A percentile compares a stretch with the other conserved stretches of the same genome.
These are phyloP conservation scores for Conticribra guillardii DNA, from an alignment of 108 stramenopile species.

Conservation along the genomic window DNA sequence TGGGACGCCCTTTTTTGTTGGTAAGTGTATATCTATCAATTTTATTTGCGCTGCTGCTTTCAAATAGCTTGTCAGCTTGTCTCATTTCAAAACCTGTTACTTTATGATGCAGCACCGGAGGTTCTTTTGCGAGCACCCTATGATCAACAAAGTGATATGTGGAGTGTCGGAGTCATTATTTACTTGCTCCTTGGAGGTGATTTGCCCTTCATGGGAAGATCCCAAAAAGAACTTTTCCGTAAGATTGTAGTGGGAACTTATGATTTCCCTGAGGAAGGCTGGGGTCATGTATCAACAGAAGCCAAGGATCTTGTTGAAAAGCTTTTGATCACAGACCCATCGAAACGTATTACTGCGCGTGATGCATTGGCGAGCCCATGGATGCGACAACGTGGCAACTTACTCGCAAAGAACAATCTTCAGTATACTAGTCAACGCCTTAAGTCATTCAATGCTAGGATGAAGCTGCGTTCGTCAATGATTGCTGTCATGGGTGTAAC, in stretches of 20 bases:
- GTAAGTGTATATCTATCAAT: not conserved
- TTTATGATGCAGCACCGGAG: conserved; percentile 85
- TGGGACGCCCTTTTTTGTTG: conserved; percentile 95
- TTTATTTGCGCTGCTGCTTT: not conserved
- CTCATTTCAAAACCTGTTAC: too few relatives aligned
- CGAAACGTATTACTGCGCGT: conserved; percentile 69
- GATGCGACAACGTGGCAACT: conserved; percentile 65
- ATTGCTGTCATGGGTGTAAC: conserved; percentile 55
- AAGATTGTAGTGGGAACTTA: conserved; percentile 79
- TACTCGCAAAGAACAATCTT: conserved; percentile 48
- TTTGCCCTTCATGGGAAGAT: conserved; percentile 81
- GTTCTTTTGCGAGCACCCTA: conserved; percentile 81
- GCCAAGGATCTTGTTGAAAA: conserved; percentile 84
- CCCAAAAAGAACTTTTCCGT: conserved; percentile 77
- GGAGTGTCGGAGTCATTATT: conserved; percentile 94
- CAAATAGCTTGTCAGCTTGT: too few relatives aligned
- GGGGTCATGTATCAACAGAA: conserved; percentile 77
- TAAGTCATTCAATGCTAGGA: conserved; percentile 89
- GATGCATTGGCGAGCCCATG: conserved; percentile 83
- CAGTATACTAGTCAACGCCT: conserved; percentile 66
- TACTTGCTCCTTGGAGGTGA: conserved; percentile 93
- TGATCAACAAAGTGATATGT: conserved; percentile 94
- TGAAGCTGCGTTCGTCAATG: conserved; percentile 85
- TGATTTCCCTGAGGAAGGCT: conserved; percentile 61
- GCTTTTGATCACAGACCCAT: conserved; percentile 77